Evolutionary conservation across 2,329 filamentous ascomycete species (phyloP), one percentile per base, ranked within the genome.

Genomic region (Aspergillus felis): DNA sequence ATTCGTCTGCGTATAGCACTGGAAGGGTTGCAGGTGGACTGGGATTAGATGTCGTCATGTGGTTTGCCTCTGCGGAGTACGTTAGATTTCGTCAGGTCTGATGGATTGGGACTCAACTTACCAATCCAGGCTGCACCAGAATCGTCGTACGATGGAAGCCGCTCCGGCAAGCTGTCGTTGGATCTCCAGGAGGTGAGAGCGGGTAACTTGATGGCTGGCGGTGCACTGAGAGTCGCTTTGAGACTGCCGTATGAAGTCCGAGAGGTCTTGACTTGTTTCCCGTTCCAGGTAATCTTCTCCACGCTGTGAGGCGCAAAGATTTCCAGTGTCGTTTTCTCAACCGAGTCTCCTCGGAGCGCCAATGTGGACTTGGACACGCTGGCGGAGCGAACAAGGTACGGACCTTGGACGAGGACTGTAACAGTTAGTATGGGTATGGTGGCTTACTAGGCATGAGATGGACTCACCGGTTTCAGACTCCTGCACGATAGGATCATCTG

Each of bases 251-350:
- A 76, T 12, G 54, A 72, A 41, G 64, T 77, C 66, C 61, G 73
- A 61, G 57, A 57, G 14, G 68, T 66, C 48, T 70, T 35, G 17
- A 76, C 51, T 25, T 63, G 35, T 22, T 72, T 71, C 14, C 80
- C 82, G 51, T 86, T 86, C 79, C 82, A 82, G 0, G 75, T 78
- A 17, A 86, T 68, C 0, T 72, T 70, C 3, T 72, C 76, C 0
- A 83, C 66, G 2, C 71, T 72, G 1, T 75, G 71, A 0, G 82
- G 75, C 0, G 80, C 81, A 60, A 82, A 80, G 1, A 84, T 64
- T 1, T 78, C 76, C 1, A 85, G 61, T 0, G 68, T 70, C 0
- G 76, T 78, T 1, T 73, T 65, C 29, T 75, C 68, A 41, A 77
- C 71, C 2, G 75, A 68, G 46, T 84, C 82, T 4, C 82, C 82